These are phyloP conservation scores for Entomophthora muscae DNA, from an alignment of 371 early-diverging fungal genomes.

Conservation along the genomic window DNA sequence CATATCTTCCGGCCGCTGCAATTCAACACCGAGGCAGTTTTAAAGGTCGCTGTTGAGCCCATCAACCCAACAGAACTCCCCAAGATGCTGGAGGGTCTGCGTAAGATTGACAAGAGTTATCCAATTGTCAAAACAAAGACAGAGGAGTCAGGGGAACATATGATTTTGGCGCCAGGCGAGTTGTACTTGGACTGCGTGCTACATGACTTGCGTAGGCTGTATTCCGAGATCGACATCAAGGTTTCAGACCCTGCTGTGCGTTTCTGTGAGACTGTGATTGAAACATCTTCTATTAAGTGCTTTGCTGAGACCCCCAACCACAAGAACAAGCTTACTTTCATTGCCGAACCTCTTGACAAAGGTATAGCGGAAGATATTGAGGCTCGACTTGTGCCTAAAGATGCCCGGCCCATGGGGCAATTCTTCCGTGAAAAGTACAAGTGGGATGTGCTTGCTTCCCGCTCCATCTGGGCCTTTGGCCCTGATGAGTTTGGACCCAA, in stretches of 20 bases:
- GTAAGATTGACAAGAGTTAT: conserved; percentile 87
- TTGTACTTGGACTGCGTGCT: conserved; percentile 88
- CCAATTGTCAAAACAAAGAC: conserved; percentile 83
- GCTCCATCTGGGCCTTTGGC: conserved; percentile 95
- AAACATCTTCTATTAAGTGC: conserved; percentile 83
- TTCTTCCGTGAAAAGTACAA: conserved; percentile 64
- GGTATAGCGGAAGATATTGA: conserved; percentile 87
- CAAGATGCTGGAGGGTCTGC: conserved; percentile 90
- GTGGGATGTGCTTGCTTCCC: conserved; percentile 86
- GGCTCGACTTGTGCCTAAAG: conserved; percentile 21
- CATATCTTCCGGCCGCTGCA: conserved; percentile 71
- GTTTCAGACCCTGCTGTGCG: conserved; percentile 91
- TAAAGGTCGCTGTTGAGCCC: conserved; percentile 93
- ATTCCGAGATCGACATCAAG: conserved; percentile 90
- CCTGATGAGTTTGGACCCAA: conserved; percentile 85
- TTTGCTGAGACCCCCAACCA: conserved; percentile 96
- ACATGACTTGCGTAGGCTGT: conserved; percentile 85
- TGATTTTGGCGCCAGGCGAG: conserved; percentile 86
- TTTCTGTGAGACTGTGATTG: conserved; percentile 91
- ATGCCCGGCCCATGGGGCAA: conserved; percentile 59
- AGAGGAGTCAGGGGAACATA: conserved; percentile 94
- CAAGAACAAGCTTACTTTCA: conserved; percentile 89
- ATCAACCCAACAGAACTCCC: conserved; percentile 92
- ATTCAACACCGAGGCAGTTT: conserved; percentile 62
- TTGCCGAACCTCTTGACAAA: conserved; percentile 84